Base-by-base conservation (phyloP, 2,329 filamentous ascomycete species). In the Fusarium tricinctum region DNA sequence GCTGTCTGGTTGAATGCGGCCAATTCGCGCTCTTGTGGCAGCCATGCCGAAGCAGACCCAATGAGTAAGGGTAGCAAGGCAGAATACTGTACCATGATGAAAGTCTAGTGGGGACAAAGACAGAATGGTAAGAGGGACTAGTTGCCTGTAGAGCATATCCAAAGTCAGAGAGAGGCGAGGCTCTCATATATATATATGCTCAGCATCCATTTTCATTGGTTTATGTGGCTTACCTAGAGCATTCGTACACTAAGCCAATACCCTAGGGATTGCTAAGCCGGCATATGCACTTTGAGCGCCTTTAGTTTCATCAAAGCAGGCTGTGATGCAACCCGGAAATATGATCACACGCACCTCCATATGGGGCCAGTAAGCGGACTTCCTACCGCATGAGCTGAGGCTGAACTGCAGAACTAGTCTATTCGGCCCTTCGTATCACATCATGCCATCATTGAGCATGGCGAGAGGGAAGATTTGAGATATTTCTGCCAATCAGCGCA, bases 1-100 rank as follows among this genome's bases (percentile, higher is more conserved):
- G 62, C 62, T 14, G 67, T 69, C 17, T 63, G 58, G 38, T 69
- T 69, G 7, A 69, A 69, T 1, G 67, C 63, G 2, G 62, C 67
- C 38, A 69, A 35, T 9, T 67, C 66, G 3, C n/a, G 66, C 10
- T 69, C 46, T 2, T 63, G 53, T 2, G 66, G 67, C 19, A 66
- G 61, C 66, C 67, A 69, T 10, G 67, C 67, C 2, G 64, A 40
- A 13, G 19, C 67, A 1, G 66, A 23, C 9, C 39, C 47, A 5
- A 43, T 15, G 8, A 69, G 63, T 4, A 69, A n/a, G 8, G 35
- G 35, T 5, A 38, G 35, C 17, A 38, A n/a, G 4, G 17, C n/a
- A 19, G 35, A 38, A n/a, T 38, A 38, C 8, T 38, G 35, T n/a
- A 38, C 35, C 35, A 38, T 38, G 17, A 19, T 38, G 17, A 19